Evolutionary conservation across 2,329 filamentous ascomycete species (phyloP), one percentile per base, ranked within the genome.

Genomic region (Neurospora sp.): DNA sequence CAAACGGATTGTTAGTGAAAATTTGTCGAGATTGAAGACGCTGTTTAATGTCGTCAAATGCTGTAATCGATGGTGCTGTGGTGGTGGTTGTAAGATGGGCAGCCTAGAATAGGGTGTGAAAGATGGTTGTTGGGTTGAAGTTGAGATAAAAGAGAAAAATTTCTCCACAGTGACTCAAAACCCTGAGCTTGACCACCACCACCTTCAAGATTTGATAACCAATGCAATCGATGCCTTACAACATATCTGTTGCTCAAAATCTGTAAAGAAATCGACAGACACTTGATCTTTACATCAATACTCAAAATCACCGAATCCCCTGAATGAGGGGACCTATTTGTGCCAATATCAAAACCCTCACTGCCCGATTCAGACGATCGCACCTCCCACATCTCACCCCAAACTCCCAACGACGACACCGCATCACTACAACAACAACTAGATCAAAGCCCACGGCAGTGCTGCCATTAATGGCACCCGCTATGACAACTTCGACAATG

Each of bases 401-500:
- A 33, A 62, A 4, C 23, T 8, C 5, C 52, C 23, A 62, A 17
- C 52, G 52, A 33, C 52, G 17, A 23, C 23, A 33, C 11, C 6
- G 4, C 15, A 62, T 1, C 8, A 28, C 23, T 11, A 52, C 43
- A 23, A 10, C 19, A 2, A 52, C 19, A 62, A 62, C 52, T 10
- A 33, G 11, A 62, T 4, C 52, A 73, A 38, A 66, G 15, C 62
- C 46, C 65, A 36, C 67, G 46, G 19, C 41, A 66, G 15, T 41
- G 68, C 66, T 41, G 68, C 66, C 68, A 67, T 28, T 57, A 12
- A 38, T 41, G 57, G 40, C 67, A 68, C 68, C 66, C 43, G 28
- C 37, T 28, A n/a, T 15, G 33, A 10, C 65, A 67, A 62, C 40
- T 28, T 28, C 28, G 39, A 72, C 66, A 38, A 77, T 77, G 74